Evolutionary conservation across 192 early-diverging fungal genomes (phyloP).

Genomic region (Coemansia biformis): DNA sequence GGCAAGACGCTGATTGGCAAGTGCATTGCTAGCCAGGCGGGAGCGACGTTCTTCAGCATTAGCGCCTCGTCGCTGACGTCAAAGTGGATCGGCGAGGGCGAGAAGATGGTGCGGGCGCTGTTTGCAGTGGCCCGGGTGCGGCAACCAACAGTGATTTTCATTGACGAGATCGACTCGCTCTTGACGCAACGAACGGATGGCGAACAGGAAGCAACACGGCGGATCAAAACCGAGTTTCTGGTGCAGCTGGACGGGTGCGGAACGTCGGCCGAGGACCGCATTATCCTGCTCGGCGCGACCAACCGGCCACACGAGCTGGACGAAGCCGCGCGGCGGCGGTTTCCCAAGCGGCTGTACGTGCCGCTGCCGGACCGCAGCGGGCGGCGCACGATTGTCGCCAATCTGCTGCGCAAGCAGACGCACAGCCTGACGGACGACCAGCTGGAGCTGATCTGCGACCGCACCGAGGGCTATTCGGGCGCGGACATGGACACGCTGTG

Average conservation of each 20-base stretch:
- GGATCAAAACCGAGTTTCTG: constrained; percentile 94
- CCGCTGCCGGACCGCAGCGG: constrained; percentile 75
- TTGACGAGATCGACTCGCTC: constrained; percentile 93
- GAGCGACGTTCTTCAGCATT: constrained; percentile 89
- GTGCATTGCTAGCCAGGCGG: constrained; percentile 80
- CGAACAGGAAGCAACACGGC: constrained; percentile 77
- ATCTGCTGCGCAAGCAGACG: constrained; percentile 56
- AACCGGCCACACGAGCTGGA: constrained; percentile 87
- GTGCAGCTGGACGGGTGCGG: constrained; percentile 75
- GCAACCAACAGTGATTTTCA: constrained; percentile 86
- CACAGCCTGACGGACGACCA: constrained; percentile 58
- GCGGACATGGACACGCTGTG: constrained; percentile 86
- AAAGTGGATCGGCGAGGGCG: constrained; percentile 93
- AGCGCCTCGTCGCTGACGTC: constrained; percentile 85
- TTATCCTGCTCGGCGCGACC: constrained; percentile 73
- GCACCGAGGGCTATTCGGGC: constrained; percentile 76
- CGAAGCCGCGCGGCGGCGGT: constrained; percentile 79
- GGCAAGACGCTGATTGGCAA: constrained; percentile 84
- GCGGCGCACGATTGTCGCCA: constrained; percentile 57
- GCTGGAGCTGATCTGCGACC: constrained; percentile 56
- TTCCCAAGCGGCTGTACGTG: constrained; percentile 72
- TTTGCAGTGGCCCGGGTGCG: constrained; percentile 85
- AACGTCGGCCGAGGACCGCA: constrained; percentile 67
- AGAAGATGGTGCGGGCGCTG: constrained; percentile 86
- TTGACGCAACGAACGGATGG: constrained; percentile 84